These are phyloP conservation scores for Sporothrix inflata DNA, from an alignment of 2,329 filamentous ascomycete genomes.

Conservation along the genomic window DNA sequence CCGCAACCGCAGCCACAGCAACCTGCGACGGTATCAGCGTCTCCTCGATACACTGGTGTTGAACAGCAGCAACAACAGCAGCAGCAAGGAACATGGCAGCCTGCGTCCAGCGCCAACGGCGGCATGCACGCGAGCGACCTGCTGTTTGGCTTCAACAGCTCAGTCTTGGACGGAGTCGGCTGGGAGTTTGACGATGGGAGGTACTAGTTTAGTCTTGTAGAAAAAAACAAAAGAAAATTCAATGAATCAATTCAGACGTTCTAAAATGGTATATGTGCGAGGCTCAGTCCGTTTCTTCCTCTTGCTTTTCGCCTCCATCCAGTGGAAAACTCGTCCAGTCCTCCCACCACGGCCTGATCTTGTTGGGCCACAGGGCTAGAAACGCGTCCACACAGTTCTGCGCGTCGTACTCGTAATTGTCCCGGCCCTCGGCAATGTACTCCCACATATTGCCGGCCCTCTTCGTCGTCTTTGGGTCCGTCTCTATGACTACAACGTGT, in stretches of 20 bases:
- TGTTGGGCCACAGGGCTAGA: background rate
- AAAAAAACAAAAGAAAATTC: background rate
- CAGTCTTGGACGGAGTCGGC: conserved; percentile 14
- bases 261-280: no score
- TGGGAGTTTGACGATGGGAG: conserved; percentile 20
- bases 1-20: background rate
- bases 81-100: background rate
- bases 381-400: background rate
- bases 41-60: background rate
- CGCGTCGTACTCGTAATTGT: no score
- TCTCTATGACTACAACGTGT: background rate
- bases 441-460: background rate
- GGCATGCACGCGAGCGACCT: conserved; percentile 20
- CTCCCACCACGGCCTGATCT: background rate
- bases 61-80: background rate
- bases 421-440: background rate
- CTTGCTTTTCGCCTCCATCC: background rate
- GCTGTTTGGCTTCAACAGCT: conserved; percentile 24
- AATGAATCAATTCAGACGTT: no score
- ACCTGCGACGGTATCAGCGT: background rate
- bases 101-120: background rate
- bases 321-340: background rate
- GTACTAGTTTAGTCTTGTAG: background rate
- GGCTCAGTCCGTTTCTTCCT: no score
- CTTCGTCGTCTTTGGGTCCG: background rate